Evolutionary conservation across 371 early-diverging fungal species (phyloP).

Genomic region (Batkoa obscura): DNA sequence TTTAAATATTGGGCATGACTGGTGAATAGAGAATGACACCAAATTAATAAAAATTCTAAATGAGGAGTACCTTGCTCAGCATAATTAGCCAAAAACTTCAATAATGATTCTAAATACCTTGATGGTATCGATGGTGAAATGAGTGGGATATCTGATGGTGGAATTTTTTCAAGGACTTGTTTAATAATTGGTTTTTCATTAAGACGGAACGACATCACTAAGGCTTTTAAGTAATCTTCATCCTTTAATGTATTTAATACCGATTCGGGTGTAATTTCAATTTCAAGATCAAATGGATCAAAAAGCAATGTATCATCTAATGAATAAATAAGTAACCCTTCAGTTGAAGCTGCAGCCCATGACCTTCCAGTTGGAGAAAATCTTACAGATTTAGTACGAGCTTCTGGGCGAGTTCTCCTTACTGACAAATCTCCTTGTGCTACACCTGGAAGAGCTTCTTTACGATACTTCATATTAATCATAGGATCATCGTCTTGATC

Average conservation of each 20-base stretch:
- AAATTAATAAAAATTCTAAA: conserved; percentile 71
- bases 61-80: conserved; percentile 55
- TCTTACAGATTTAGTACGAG: conserved; percentile 58
- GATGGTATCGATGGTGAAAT: conserved; percentile 56
- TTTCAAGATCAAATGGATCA: conserved; percentile 93
- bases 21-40: conserved; percentile 50
- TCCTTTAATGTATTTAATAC: conserved; percentile 43
- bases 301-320: conserved; percentile 79
- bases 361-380: conserved; percentile 87
- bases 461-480: conserved; percentile 65
- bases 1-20: conserved; percentile 40
- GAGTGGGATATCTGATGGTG: conserved; percentile 49
- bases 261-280: conserved; percentile 81
- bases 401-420: conserved; percentile 53
- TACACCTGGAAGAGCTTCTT: conserved; percentile 77
- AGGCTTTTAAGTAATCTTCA: conserved; percentile 60
- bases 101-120: conserved; percentile 62
- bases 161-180: conserved; percentile 60
- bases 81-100: conserved; percentile 60
- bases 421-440: conserved; percentile 62
- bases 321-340: conserved; percentile 85
- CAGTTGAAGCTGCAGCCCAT: conserved; percentile 93
- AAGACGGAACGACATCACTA: conserved; percentile 79
- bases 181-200: conserved; percentile 62
- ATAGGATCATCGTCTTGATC: conserved; percentile 45